Percentiles rank a stretch among this genome's conserved stretches.
Evolutionary conservation across 2,329 filamentous ascomycete species (phyloP).

Genomic region (Penicillium digitatum): DNA sequence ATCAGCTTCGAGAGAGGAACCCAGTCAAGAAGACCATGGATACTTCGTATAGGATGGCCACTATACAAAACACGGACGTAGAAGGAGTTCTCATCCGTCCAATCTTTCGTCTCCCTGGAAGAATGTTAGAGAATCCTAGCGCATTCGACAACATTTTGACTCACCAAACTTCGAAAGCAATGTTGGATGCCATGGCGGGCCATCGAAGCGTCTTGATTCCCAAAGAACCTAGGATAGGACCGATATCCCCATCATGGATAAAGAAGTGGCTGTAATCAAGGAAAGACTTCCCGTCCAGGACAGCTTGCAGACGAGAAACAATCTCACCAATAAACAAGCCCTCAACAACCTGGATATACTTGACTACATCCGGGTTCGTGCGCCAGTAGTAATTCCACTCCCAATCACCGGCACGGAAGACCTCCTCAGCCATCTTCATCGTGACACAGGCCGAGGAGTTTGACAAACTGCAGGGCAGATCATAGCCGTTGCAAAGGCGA

Average conservation of each 20-base stretch:
- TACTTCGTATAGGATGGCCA: conserved; percentile 28
- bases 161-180: conserved; percentile 41
- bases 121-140: not conserved
- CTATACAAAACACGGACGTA: conserved; percentile 34
- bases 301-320: conserved; percentile 29
- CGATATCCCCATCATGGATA: conserved; percentile 40
- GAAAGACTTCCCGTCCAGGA: conserved; percentile 19
- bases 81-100: not conserved
- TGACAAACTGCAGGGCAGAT: conserved; percentile 31
- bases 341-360: conserved; percentile 38
- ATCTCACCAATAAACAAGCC: conserved; percentile 40
- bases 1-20: conserved; percentile 23
- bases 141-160: not conserved
- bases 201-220: conserved; percentile 38
- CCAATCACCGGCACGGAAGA: conserved; percentile 42
- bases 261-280: conserved; percentile 37
- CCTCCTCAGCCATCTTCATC: conserved; percentile 31
- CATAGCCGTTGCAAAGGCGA: conserved; percentile 40
- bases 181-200: conserved; percentile 40
- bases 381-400: conserved; percentile 44
- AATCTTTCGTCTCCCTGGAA: conserved; percentile 11
- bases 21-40: conserved; percentile 33
- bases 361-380: conserved; percentile 30
- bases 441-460: conserved; percentile 33
- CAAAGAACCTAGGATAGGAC: conserved; percentile 34